Evolutionary conservation across 2,329 filamentous ascomycete genomes (phyloP).

Genomic region (Talaromyces sp.): DNA sequence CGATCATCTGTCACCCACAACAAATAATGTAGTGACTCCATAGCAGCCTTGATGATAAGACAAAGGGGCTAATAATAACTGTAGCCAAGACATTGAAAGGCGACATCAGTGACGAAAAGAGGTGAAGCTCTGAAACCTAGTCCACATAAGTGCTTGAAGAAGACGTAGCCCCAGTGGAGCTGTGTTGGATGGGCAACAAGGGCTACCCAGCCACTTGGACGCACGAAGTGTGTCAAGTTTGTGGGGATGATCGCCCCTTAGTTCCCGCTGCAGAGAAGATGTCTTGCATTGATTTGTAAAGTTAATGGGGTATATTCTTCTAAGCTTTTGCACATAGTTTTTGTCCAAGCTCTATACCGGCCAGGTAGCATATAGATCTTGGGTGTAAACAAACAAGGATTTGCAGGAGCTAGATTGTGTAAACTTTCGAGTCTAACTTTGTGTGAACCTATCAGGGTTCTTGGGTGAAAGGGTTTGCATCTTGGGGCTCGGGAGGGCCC

Average conservation of each 20-base stretch:
- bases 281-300: slow-evolving; percentile 22
- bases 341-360: too few relatives aligned
- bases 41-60: neutral
- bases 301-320: neutral
- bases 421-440: slow-evolving; percentile 4
- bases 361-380: too few relatives aligned
- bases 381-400: neutral
- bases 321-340: neutral
- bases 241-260: slow-evolving; percentile 17
- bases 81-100: neutral
- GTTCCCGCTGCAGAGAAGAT: slow-evolving; percentile 19
- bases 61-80: neutral
- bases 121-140: slow-evolving; percentile 5
- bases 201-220: slow-evolving; percentile 19
- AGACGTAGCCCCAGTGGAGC: slow-evolving; percentile 10
- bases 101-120: neutral
- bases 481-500: slow-evolving; percentile 5
- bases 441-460: slow-evolving; percentile 9
- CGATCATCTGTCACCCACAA: neutral
- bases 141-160: neutral
- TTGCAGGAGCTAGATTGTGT: neutral
- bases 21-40: neutral
- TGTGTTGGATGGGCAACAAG: slow-evolving; percentile 19
- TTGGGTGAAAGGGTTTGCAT: neutral
- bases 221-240: slow-evolving; percentile 9